Evolutionary conservation across 2,329 filamentous ascomycete genomes (phyloP), one percentile per base, ranked within the genome.

Genomic region (Claviceps purpurea): DNA sequence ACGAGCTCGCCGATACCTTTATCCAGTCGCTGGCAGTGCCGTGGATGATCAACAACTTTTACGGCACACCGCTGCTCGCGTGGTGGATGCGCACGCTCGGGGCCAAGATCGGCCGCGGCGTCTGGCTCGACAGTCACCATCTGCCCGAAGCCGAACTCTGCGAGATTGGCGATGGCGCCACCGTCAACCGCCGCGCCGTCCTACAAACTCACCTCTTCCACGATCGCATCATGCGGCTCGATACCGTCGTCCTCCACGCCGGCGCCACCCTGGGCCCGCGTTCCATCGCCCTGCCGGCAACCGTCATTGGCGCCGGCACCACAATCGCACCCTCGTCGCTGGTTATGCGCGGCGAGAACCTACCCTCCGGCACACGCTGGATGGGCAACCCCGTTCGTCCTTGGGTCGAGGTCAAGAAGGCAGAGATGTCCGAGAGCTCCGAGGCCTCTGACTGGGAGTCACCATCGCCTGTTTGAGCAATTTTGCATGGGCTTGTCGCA

Each of bases 1-100:
- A 59, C 46, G 58, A 81, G 53, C 68, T 86, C 44, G 85, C 82
- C 16, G 77, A 80, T 58, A 64, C 66, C 30, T 82, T 87, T 60
- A 68, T 87, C 46, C 72, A 77, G 49, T 53, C 52, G 8, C 46
- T 59, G 8, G 57, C 55, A 10, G 50, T 58, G 1, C 58, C 58
- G 4, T 56, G 55, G 47, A 46, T 58, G 43, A 54, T 55, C 2
- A 42, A 41, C 14, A 40, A 45, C 22, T 53, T 53, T 49, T 58
- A 58, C 50, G 58, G 58, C 52, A 59, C 58, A 2, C 57, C 58
- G 0, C 22, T 59, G 2, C 54, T 59, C 11, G 47, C 44, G 30
- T 49, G 52, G 45, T 58, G 56, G 53, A 50, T 59, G 53, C 54
- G 56, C 22, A 47, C 56, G 0, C 52, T 59, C 1, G 58, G 58